Base-by-base conservation (phyloP, 306 rosid species). In the Cyamopsis tetragonoloba region DNA sequence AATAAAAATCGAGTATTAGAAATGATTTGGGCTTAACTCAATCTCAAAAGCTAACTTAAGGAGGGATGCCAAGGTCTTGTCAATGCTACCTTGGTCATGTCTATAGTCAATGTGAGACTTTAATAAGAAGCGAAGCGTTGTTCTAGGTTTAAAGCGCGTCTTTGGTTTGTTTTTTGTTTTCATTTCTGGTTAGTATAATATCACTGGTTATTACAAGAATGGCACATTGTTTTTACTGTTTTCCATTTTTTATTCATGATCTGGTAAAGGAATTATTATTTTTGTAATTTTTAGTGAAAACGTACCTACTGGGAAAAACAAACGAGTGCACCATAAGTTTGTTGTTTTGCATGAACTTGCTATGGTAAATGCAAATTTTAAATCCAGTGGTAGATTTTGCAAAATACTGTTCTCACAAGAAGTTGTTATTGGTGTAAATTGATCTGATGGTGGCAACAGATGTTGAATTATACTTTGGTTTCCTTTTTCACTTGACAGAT, bases 401-500 rank as follows among this genome's bases (percentile, higher is more conserved):
- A 19, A 38, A 62, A 41, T 64, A 51, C 51, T 38, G 41, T 28
- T 37, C 46, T 34, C 57, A 0, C 3, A 1, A 44, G 30, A 17
- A 24, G n/a, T 26, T 55, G 8, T 8, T 28, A 49, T 61, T 12
- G 46, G 19, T 66, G 61, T 22, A 42, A 61, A 61, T 27, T 72
- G 76, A 61, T 51, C 66, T 12, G 53, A 51, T 50, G 53, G 27
- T 66, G 44, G 48, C 14, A 27, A 7, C 30, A 19, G 41, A 60
- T 62, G 28, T 69, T 41, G 20, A 48, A 41, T 11, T 61, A 68
- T 18, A 51, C 44, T 2, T 26, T 4, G 23, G 1, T 20, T 12
- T 34, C 48, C 39, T 23, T 50, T 54, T 41, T 51, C 22, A 38
- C 10, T 72, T 65, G 73, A 66, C 85, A 90, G 96, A 93, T 85